A percentile compares a stretch with the other conserved stretches of the same genome.
These are phyloP conservation scores for Jimgerdemannia flammicorona DNA, from an alignment of 192 early-diverging fungal genomes.

Conservation along the genomic window DNA sequence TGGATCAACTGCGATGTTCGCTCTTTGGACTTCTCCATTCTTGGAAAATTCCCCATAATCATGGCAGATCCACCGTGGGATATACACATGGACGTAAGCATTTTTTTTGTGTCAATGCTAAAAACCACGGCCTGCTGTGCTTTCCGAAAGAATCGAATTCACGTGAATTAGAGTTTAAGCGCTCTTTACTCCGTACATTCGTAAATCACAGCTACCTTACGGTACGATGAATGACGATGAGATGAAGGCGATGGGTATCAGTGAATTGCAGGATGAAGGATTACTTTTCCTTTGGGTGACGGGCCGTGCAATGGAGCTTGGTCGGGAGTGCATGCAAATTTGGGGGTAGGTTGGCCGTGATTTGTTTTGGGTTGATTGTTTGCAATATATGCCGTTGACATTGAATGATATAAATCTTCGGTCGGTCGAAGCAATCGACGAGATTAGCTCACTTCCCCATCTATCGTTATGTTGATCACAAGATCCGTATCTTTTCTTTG, in stretches of 20 bases:
- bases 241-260: slow-evolving; percentile 50
- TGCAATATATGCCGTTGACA: neutral
- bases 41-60: slow-evolving; percentile 59
- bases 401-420: neutral
- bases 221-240: slow-evolving; percentile 67
- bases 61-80: slow-evolving; percentile 70
- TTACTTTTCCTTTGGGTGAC: slow-evolving; percentile 64
- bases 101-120: neutral
- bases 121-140: neutral
- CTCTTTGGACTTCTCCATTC: slow-evolving; percentile 42
- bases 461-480: too few species aligned
- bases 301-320: slow-evolving; percentile 61
- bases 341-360: slow-evolving; percentile 24
- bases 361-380: neutral
- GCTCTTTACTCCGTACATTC: neutral
- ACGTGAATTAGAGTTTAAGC: too few species aligned
- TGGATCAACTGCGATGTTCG: slow-evolving; percentile 64
- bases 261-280: slow-evolving; percentile 47
- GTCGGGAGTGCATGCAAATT: slow-evolving; percentile 43
- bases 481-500: neutral
- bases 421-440: too few species aligned
- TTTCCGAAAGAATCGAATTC: too few species aligned
- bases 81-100: slow-evolving; percentile 53
- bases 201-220: slow-evolving; percentile 48
- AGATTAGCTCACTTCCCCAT: too few species aligned